Evolutionary conservation across 768 basidiomycete species (phyloP).

Genomic region (Cystofilobasidium ferigula): DNA sequence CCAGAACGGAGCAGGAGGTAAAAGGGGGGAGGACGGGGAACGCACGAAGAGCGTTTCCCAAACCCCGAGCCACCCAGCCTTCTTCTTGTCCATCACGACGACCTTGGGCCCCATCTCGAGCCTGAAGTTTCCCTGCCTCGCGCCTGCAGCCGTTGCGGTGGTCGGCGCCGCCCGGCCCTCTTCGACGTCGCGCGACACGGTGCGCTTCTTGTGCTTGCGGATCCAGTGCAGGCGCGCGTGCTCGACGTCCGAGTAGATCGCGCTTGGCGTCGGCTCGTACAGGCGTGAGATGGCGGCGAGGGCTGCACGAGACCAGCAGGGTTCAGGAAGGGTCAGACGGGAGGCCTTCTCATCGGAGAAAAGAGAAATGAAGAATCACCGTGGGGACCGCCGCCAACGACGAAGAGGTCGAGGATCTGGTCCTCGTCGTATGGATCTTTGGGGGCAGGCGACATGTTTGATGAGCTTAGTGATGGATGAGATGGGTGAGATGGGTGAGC

Average conservation of each 20-base stretch:
- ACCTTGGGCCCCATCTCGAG: background rate
- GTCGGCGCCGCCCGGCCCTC: constrained; percentile 3
- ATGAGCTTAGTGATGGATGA: background rate
- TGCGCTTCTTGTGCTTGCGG: constrained; percentile 13
- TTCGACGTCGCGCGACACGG: constrained; percentile 9
- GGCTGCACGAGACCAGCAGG: background rate
- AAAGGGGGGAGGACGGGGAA: background rate
- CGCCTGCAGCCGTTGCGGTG: background rate
- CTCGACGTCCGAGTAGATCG: constrained; percentile 33
- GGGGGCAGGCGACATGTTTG: background rate
- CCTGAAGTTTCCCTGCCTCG: background rate
- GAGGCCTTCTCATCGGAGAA: background rate
- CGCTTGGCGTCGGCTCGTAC: constrained; percentile 28
- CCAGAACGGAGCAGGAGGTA: background rate
- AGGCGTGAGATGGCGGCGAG: constrained; percentile 31
- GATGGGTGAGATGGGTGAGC: background rate
- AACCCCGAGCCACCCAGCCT: background rate
- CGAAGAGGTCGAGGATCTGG: constrained; percentile 26
- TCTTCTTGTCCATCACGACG: constrained; percentile 18
- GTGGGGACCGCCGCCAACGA: constrained; percentile 32
- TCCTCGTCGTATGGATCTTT: background rate
- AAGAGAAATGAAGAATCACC: background rate
- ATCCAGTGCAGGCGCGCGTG: constrained; percentile 32
- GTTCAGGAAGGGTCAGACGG: background rate
- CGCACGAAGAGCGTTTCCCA: constrained; percentile 28